Evolutionary conservation across 1,139 yeast species (phyloP), one percentile per base, ranked within the genome.

Genomic region (Barnettozyma hawaiiensis): DNA sequence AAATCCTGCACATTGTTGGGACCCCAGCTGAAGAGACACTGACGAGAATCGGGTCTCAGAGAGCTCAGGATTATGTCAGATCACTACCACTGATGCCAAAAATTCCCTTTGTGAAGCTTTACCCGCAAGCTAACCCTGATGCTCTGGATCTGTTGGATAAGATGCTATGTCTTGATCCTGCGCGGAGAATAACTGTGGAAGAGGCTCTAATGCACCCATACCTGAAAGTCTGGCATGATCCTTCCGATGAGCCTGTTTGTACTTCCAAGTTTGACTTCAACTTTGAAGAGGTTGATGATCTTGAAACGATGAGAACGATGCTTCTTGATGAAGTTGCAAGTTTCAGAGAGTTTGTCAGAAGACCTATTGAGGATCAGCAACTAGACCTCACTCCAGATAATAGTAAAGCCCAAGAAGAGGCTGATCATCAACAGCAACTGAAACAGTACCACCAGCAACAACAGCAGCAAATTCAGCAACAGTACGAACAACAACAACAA

Each of bases 221-320:
- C 59, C 70, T 92, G 45, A 71, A 81, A 42, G 83, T 92, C 28
- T 92, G 98, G 98, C 97, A 90, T 61, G 98, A 92, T 59, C 96
- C 97, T 3, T 76, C 79, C 24, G 98, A 92, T 60, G 98, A 92
- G 63, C 96, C 96, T 5, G 81, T 73, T 35, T 89, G 97, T 62
- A 80, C 81, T 41, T 69, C 76, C 4, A 83, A 84, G 55, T 90
- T 92, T 63, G 96, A 92, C 60, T 92, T 92, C 60, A 42, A 49
- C 7, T 92, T 92, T 62, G 98, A 92, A 65, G 82, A 78, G 12
- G 84, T 85, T 31, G 90, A 87, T 49, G 96, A 89, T 52, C 70
- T 86, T 61, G 84, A 77, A 11, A 67, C 75, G 21, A 84, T 92
- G 85, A 78, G 78, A 55, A 71, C 75, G 50, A 76, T 87, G 75